Conservation (phyloP, 129 eudicot species). For the Pulicaria dysenterica region DNA sequence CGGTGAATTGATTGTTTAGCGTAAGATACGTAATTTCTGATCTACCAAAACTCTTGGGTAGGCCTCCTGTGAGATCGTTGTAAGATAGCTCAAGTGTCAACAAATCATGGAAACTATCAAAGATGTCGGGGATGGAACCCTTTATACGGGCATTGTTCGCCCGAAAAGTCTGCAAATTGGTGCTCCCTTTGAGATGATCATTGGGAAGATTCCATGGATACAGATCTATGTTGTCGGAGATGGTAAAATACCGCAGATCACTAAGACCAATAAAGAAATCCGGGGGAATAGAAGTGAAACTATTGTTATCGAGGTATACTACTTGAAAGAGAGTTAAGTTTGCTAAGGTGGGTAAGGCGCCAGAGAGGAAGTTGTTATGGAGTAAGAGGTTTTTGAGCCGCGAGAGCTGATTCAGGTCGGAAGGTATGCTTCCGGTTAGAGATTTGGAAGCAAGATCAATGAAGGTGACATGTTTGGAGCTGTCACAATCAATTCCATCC, state of each 20-base stretch:
- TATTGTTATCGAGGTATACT: conserved; percentile 39
- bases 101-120: conserved; percentile 42
- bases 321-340: conserved; percentile 41
- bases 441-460: conserved; percentile 46
- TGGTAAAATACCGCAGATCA: conserved; percentile 35
- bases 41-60: conserved; percentile 46
- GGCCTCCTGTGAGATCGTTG: conserved; percentile 49
- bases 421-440: conserved; percentile 51
- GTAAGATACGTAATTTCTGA: conserved; percentile 52
- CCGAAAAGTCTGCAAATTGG: conserved; percentile 28
- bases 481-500: conserved; percentile 52
- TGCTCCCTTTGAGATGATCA: conserved; percentile 34
- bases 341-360: conserved; percentile 57
- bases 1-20: conserved; percentile 49
- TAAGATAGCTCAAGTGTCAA: conserved; percentile 48
- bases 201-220: conserved; percentile 51
- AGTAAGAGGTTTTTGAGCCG: conserved; percentile 44
- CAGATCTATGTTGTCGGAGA: conserved; percentile 45
- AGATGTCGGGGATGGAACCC: conserved; percentile 61
- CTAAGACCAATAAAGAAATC: conserved; percentile 48
- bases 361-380: conserved; percentile 50
- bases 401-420: conserved; percentile 47
- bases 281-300: conserved; percentile 47
- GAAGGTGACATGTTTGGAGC: conserved; percentile 40
- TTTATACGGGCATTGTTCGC: conserved; percentile 42